phyloP scores from a whole-genome alignment of 2,329 filamentous ascomycete species.

The Trichoderma polysporum region DNA sequence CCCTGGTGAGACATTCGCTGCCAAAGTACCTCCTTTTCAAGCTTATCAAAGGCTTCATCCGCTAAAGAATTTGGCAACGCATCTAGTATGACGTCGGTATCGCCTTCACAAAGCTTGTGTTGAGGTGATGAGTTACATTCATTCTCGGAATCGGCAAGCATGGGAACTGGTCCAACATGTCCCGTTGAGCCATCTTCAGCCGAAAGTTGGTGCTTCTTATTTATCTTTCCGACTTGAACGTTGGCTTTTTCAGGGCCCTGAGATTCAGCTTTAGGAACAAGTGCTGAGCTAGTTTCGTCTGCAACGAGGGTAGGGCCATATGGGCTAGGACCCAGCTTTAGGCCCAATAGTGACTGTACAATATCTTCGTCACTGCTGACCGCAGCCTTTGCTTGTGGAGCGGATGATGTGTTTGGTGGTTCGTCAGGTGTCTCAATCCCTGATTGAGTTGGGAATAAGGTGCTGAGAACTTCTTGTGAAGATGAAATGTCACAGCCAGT shows the following conservation, averaged over 20 bases:
- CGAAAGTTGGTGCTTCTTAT: conserved; percentile 24
- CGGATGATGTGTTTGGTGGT: conserved; percentile 11
- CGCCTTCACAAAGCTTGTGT: conserved; percentile 71
- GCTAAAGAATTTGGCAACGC: conserved; percentile 61
- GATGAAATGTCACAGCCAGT: conserved; percentile 69
- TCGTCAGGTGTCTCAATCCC: neutral
- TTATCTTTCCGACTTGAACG: conserved; percentile 13
- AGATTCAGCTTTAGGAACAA: neutral
- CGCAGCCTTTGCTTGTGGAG: neutral
- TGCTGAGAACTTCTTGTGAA: conserved; percentile 56
- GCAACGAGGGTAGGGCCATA: conserved; percentile 24
- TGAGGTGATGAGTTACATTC: conserved; percentile 25
- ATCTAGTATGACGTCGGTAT: conserved; percentile 71
- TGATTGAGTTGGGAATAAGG: conserved; percentile 25
- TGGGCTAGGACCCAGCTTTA: conserved; percentile 32
- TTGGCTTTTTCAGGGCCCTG: conserved; percentile 10
- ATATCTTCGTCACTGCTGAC: conserved; percentile 27
- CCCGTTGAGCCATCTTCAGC: conserved; percentile 5
- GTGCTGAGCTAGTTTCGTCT: neutral
- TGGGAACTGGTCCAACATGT: neutral
- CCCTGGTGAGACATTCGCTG: conserved; percentile 90
- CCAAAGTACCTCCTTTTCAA: conserved; percentile 79
- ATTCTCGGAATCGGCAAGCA: neutral
- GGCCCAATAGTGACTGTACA: conserved; percentile 33
- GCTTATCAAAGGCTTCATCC: conserved; percentile 63